These are phyloP conservation scores for Craspedostauros australis DNA, from an alignment of 108 stramenopile genomes.

Conservation along the genomic window DNA sequence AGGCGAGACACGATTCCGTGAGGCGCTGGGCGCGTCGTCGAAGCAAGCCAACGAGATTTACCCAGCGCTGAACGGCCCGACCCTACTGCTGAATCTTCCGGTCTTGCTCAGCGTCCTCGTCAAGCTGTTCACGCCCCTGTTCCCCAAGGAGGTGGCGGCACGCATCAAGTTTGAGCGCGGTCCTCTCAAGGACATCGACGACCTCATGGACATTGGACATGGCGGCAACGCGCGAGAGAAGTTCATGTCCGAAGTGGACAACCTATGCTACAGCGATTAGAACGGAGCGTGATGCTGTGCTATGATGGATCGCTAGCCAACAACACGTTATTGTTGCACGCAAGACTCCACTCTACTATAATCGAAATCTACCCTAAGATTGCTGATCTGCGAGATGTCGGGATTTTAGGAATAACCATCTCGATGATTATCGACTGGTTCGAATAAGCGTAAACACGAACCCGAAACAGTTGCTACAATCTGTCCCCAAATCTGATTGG, in stretches of 20 bases:
- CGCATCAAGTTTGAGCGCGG: constrained; percentile 61
- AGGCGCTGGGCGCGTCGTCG: constrained; percentile 52
- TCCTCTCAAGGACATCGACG: constrained; percentile 48
- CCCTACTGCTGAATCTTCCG: constrained; percentile 75
- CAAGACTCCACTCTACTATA: too few relatives aligned
- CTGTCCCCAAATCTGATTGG: too few relatives aligned
- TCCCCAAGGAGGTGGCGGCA: constrained; percentile 54
- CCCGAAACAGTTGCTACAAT: too few relatives aligned
- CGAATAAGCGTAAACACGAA: too few relatives aligned
- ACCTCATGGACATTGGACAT: constrained; percentile 37
- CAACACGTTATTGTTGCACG: too few relatives aligned
- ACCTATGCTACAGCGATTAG: constrained; percentile 41
- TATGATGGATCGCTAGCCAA: too few relatives aligned
- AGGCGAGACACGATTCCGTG: constrained; percentile 51
- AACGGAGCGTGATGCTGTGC: too few relatives aligned
- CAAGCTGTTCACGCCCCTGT: constrained; percentile 76
- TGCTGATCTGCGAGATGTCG: too few relatives aligned
- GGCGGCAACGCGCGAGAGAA: constrained; percentile 34
- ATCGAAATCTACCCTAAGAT: too few relatives aligned
- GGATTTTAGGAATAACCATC: too few relatives aligned
- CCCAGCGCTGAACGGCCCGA: constrained; percentile 59
- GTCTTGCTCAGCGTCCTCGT: constrained; percentile 50
- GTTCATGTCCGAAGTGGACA: constrained; percentile 52
- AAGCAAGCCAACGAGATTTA: constrained; percentile 58
- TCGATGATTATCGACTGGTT: too few relatives aligned